Evolutionary conservation across 2,329 filamentous ascomycete species (phyloP), one percentile per base, ranked within the genome.

Genomic region (Fusarium staphyleae): DNA sequence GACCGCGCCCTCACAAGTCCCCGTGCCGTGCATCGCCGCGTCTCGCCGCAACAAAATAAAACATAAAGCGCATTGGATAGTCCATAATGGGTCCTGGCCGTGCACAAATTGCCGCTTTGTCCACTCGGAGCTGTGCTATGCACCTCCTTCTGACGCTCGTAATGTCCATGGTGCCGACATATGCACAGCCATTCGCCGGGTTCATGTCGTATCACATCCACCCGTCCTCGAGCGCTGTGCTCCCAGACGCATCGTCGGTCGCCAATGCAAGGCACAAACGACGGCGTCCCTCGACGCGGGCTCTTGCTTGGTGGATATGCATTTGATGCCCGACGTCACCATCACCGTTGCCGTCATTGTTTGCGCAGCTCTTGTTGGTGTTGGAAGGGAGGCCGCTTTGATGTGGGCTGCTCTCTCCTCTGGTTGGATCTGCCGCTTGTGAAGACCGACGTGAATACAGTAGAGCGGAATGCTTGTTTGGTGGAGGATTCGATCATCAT

Each of bases 161-260:
- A 53, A 45, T 48, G 29, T 60, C 48, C 60, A 52, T 46, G 48
- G 48, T 55, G 51, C 58, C 48, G 62, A 66, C 33, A 57, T 69
- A 66, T 67, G 68, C 66, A 64, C 65, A 66, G 55, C 63, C 65
- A 70, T 70, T 70, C 62, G 66, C 52, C 54, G 57, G 61, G 57
- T 50, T 58, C 46, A 61, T 59, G 60, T 65, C 52, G 64, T 68
- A 55, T 69, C 66, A 66, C 66, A 67, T 66, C 63, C 62, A 57
- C 50, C 53, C 36, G 47, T 44, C 48, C 57, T 60, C 49, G 47
- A 59, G 33, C 45, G 56, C 48, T 45, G 48, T 52, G 48, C 45
- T 58, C 55, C 55, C n/a, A n/a, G 57, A 63, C 56, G 57, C 52
- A 66, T 57, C 41, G 41, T 55, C 48, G 45, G 55, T 50, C 40